phyloP scores from a whole-genome alignment of 2,329 filamentous ascomycete genomes.

The Cytospora leucostoma region DNA sequence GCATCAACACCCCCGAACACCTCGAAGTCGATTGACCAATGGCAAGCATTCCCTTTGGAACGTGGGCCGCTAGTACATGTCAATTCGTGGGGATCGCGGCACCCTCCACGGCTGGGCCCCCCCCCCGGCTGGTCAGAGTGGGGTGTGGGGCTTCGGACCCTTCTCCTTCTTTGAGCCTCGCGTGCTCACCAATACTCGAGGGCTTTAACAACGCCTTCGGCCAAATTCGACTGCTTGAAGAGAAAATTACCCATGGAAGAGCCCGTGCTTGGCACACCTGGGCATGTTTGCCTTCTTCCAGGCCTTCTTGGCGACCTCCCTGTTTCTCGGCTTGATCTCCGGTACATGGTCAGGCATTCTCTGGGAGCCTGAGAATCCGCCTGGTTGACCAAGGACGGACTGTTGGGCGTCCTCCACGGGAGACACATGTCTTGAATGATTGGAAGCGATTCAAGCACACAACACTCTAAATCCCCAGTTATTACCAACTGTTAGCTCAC shows the following conservation, averaged over 20 bases:
- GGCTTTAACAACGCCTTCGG: conserved; percentile 15
- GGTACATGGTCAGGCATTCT: not conserved
- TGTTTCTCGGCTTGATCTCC: not conserved
- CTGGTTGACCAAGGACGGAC: not conserved
- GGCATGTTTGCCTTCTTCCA: not conserved
- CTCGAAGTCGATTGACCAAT: conserved; percentile 19
- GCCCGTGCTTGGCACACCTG: conserved; percentile 19
- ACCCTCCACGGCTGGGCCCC: too few relatives aligned
- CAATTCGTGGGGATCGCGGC: conserved; percentile 26
- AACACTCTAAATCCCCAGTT: too few relatives aligned
- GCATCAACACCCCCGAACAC: conserved; percentile 2
- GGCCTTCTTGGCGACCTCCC: not conserved
- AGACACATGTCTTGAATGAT: conserved; percentile 19
- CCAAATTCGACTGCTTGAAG: not conserved
- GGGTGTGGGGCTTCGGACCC: conserved; percentile 13
- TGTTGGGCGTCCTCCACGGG: not conserved
- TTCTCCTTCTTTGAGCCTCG: conserved; percentile 21
- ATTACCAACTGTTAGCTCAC: not conserved
- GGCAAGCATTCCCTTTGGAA: not conserved
- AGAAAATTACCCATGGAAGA: not conserved
- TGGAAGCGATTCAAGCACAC: conserved; percentile 5
- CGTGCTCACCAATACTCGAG: conserved; percentile 5
- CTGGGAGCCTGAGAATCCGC: not conserved
- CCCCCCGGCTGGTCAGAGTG: conserved; percentile 2
- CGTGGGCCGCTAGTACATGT: conserved; percentile 21